These are phyloP conservation scores for Candida sp. DNA, from an alignment of 1,139 yeast genomes.

Conservation along the genomic window DNA sequence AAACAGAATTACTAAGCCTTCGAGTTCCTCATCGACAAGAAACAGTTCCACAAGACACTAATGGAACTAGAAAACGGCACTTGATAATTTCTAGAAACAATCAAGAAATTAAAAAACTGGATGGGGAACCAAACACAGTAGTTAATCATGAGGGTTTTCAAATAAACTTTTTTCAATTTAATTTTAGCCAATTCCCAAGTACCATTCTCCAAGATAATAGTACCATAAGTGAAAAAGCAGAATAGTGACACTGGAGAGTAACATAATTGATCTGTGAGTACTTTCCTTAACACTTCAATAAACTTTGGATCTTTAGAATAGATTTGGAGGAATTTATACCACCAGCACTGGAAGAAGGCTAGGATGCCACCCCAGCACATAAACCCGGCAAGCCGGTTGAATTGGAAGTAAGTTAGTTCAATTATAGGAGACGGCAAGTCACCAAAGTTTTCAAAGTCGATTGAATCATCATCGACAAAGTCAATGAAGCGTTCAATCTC, in stretches of 20 bases:
- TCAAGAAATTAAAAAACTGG: conserved; percentile 81
- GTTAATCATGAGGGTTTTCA: conserved; percentile 75
- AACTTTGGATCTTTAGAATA: conserved; percentile 80
- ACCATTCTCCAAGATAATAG: conserved; percentile 76
- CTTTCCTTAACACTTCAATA: conserved; percentile 81
- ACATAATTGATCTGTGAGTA: conserved; percentile 82
- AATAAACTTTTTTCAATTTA: conserved; percentile 63
- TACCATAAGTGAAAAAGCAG: conserved; percentile 80
- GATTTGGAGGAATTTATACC: conserved; percentile 85
- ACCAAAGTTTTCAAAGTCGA: conserved; percentile 4
- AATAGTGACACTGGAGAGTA: conserved; percentile 85
- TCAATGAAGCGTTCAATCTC: conserved; percentile 33
- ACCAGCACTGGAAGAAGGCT: conserved; percentile 81
- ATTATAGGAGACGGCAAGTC: conserved; percentile 4
- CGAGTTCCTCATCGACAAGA: conserved; percentile 71
- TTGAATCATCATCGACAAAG: conserved; percentile 28
- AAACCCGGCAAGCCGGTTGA: conserved; percentile 73
- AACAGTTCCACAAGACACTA: conserved; percentile 93
- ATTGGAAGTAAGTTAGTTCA: conserved; percentile 49
- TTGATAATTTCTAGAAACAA: conserved; percentile 77
- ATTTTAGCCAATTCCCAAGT: conserved; percentile 58
- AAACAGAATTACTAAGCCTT: conserved; percentile 11
- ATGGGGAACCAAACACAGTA: conserved; percentile 95
- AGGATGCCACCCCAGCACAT: conserved; percentile 84
- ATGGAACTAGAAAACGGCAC: conserved; percentile 90